Conservation (phyloP, 305 asterid genomes). For the Euphrasia arctica region DNA sequence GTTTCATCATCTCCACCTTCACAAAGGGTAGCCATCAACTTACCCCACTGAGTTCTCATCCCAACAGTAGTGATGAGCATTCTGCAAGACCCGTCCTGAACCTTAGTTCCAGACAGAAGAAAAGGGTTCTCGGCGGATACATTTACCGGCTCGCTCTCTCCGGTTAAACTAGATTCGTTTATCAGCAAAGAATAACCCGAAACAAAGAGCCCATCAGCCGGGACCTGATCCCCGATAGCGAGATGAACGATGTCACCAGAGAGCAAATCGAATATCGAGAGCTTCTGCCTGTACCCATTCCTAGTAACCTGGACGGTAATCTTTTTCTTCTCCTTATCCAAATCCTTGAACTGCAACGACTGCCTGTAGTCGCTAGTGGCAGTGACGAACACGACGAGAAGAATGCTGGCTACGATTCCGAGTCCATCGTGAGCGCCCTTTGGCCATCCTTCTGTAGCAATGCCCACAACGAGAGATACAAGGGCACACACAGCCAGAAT, state of each 20-base stretch:
- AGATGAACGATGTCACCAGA: conserved; percentile 96
- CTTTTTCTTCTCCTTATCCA: conserved; percentile 94
- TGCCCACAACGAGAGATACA: conserved; percentile 81
- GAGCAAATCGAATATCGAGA: conserved; percentile 78
- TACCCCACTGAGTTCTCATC: conserved; percentile 99
- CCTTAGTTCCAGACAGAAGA: conserved; percentile 94
- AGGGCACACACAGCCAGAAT: conserved; percentile 86
- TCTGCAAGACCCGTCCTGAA: conserved; percentile 91
- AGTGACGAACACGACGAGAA: conserved; percentile 90
- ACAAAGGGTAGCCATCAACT: conserved; percentile 87
- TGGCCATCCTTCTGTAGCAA: conserved; percentile 98
- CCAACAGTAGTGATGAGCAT: conserved; percentile 95
- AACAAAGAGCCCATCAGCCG: conserved; percentile 90
- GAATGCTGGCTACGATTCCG: conserved; percentile 93
- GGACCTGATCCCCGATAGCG: conserved; percentile 90
- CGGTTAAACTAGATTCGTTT: conserved; percentile 90
- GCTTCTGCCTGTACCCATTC: conserved; percentile 76
- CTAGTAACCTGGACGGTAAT: conserved; percentile 89
- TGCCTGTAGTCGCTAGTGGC: conserved; percentile 91
- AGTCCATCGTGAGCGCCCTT: conserved; percentile 96
- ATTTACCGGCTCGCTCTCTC: conserved; percentile 84
- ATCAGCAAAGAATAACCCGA: conserved; percentile 80
- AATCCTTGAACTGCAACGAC: conserved; percentile 90
- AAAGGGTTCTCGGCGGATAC: conserved; percentile 73
- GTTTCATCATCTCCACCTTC: conserved; percentile 98